Evolutionary conservation across 2,329 filamentous ascomycete genomes (phyloP), one percentile per base, ranked within the genome.

Genomic region (Beauveria sp.): DNA sequence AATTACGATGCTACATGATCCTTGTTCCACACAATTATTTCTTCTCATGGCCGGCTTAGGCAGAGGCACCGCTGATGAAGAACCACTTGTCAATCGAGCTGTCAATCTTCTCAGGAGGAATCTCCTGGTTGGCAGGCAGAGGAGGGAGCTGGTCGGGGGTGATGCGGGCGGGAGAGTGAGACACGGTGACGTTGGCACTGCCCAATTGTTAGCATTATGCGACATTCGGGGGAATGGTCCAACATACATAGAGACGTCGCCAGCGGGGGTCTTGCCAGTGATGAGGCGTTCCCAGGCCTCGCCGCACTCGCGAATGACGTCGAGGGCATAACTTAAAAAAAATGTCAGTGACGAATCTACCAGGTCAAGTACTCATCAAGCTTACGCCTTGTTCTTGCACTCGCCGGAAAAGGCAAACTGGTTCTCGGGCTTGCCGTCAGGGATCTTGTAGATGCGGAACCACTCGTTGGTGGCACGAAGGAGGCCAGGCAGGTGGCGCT

Each of bases 381-480:
- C 84, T 67, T 70, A 92, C 89, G 89, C 91, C 88, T 93, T 96
- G 88, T 99, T 99, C 89, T 99, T 99, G 90, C 93, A 98, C 85
- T 99, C 95, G 83, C 95, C 95, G 64, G 93, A 97, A 84, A 99
- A 99, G 73, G 95, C 95, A 75, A 99, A 99, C 83, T 98, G 95
- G 88, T 99, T 99, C 89, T 99, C 95, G 72, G 93, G 93, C 92
- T 99, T 99, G 84, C 95, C 95, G 76, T 99, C 95, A 75, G 95
- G 95, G 80, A 99, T 99, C 86, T 99, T 99, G 89, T 99, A 99
- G 87, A 99, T 99, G 79, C 95, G 92, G 92, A 99, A 99, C 95
- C 95, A 99, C 84, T 99, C 95, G 76, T 99, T 99, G 75, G 93
- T 98, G 75, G 95, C 95, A 69, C 95, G 90, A 76, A 99, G 86